Evolutionary conservation across 768 basidiomycete genomes (phyloP), one percentile per base, ranked within the genome.

Genomic region (Sistotremastrum niveocremeum): DNA sequence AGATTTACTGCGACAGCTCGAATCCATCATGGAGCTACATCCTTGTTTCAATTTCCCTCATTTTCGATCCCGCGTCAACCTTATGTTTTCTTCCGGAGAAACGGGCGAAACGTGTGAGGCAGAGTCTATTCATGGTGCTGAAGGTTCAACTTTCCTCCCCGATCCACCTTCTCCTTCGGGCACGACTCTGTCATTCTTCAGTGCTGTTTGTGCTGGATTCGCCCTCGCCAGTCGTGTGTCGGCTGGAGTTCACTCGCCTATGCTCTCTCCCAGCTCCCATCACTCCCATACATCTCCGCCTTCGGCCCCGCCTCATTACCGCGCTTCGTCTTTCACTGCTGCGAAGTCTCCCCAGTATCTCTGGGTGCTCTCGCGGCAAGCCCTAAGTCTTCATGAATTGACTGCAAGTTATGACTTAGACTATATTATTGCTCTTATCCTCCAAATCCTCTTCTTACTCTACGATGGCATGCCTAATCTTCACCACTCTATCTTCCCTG

Each of bases 351-450:
- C 71, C 9, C 57, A 65, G 34, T 67, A 63, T 10, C 60, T 76
- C 47, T 67, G 67, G 49, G 64, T 67, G 20, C 62, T 76, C 10
- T 75, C 74, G 11, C 65, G 64, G 41, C 75, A 76, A 53, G 64
- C 71, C 0, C 55, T 76, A 12, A 57, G 56, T 3, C 37, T 71
- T 11, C 67, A 62, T 42, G 74, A 76, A 59, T 59, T 59, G 54
- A 63, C 62, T 42, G 54, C 56, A 40, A 45, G 64, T 32, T 71
- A 72, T 47, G 75, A 76, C 52, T 54, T 77, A 41, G 77, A 84
- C 59, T 73, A 69, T 50, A 60, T 84, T 20, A 60, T 72, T 38
- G 68, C 81, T n/a, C 71, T 71, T 59, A 59, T 80, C 31, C 61
- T 81, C 45, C 75, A 78, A 45, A 62, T 79, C 31, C 58, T 70